Evolutionary conservation across 345 rosid genomes (phyloP).

Genomic region (Moricandia moricandioides): DNA sequence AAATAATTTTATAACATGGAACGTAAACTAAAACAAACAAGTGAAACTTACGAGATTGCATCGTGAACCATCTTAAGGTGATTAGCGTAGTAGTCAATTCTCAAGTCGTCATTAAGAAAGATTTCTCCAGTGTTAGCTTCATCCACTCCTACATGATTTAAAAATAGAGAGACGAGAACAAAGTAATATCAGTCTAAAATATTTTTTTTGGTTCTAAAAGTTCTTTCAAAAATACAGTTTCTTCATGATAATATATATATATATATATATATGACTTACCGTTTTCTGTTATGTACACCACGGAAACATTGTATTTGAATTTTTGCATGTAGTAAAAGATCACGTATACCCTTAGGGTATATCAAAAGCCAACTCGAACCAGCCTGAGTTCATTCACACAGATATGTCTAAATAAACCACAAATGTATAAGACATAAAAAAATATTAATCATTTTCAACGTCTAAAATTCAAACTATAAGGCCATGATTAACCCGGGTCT

Average conservation of each 20-base stretch:
- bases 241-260: too few relatives aligned
- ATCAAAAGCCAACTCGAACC: slow-evolving; percentile 42
- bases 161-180: neutral
- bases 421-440: neutral
- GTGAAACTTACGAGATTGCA: slow-evolving; percentile 34
- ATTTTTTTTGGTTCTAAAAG: slow-evolving; percentile 9
- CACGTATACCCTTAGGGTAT: slow-evolving; percentile 53
- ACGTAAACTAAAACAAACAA: neutral
- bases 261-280: slow-evolving; percentile 40
- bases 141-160: slow-evolving; percentile 30
- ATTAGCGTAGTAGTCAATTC: slow-evolving; percentile 36
- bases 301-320: slow-evolving; percentile 43
- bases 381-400: slow-evolving; percentile 19
- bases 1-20: too few relatives aligned
- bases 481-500: too few relatives aligned
- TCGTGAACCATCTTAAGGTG: slow-evolving; percentile 39
- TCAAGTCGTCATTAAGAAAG: slow-evolving; percentile 28
- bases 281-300: slow-evolving; percentile 53
- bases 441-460: neutral
- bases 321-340: slow-evolving; percentile 44
- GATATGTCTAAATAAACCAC: neutral
- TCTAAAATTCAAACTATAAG: neutral
- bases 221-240: neutral
- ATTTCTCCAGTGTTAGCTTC: slow-evolving; percentile 21
- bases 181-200: neutral